phyloP scores from a whole-genome alignment of 2,329 filamentous ascomycete genomes.

The Ramularia collo-cygni region DNA sequence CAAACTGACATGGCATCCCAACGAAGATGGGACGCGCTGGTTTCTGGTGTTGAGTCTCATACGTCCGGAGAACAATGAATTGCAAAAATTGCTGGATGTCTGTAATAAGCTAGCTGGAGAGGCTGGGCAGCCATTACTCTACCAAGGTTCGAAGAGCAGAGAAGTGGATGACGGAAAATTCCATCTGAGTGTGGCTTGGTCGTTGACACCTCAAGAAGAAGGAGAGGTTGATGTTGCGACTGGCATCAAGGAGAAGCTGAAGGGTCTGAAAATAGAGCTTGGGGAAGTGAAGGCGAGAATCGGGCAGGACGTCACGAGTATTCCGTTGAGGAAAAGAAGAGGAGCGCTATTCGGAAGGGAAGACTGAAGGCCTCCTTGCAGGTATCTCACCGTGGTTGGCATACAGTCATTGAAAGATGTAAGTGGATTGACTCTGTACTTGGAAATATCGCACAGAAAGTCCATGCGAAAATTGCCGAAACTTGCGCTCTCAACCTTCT shows the following conservation, averaged over 20 bases:
- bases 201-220: slow-evolving; percentile 39
- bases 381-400: no score
- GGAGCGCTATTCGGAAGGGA: neutral
- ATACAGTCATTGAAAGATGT: no score
- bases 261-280: slow-evolving; percentile 25
- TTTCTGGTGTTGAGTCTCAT: slow-evolving; percentile 71
- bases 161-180: slow-evolving; percentile 61
- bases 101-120: slow-evolving; percentile 58
- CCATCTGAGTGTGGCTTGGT: slow-evolving; percentile 86
- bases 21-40: slow-evolving; percentile 62
- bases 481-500: no score
- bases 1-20: slow-evolving; percentile 57
- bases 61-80: slow-evolving; percentile 29
- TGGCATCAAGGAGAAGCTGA: slow-evolving; percentile 9
- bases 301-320: slow-evolving; percentile 32
- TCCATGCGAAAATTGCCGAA: no score
- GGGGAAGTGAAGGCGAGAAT: slow-evolving; percentile 43
- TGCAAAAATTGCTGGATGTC: slow-evolving; percentile 51
- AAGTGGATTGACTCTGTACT: no score
- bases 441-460: no score
- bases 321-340: slow-evolving; percentile 16
- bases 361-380: no score
- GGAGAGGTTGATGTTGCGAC: slow-evolving; percentile 4
- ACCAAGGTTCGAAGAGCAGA: slow-evolving; percentile 34
- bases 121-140: slow-evolving; percentile 65